Evolutionary conservation across 345 rosid species (phyloP).

Genomic region (Dovyalis caffra): DNA sequence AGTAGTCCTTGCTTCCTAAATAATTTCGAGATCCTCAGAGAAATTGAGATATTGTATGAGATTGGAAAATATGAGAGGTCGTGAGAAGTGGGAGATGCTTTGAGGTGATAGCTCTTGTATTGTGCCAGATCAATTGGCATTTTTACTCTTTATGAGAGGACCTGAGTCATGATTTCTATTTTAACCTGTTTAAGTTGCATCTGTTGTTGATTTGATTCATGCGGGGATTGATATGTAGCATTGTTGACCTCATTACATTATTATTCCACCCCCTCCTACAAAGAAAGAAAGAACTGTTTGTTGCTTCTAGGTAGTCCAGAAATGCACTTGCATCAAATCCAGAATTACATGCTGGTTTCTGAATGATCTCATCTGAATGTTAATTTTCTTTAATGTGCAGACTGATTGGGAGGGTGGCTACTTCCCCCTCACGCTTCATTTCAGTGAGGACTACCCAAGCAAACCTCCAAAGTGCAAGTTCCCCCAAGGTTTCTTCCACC

Average conservation of each 20-base stretch:
- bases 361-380: background rate
- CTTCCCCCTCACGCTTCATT: background rate
- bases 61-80: background rate
- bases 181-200: background rate
- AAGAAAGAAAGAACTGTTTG: background rate
- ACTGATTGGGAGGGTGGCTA: constrained; percentile 9
- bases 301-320: background rate
- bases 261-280: background rate
- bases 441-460: constrained; percentile 2
- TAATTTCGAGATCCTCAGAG: background rate
- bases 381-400: background rate
- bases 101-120: background rate
- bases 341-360: background rate
- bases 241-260: background rate
- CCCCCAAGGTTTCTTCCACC: background rate
- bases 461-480: constrained; percentile 12
- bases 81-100: background rate
- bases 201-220: background rate
- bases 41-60: background rate
- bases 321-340: background rate
- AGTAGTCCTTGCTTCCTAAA: background rate
- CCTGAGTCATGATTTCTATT: background rate
- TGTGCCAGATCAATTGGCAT: background rate
- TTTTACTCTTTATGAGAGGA: background rate
- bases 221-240: background rate